Evolutionary conservation across 2,329 filamentous ascomycete genomes (phyloP).

Genomic region (Calonectria pteridis): DNA sequence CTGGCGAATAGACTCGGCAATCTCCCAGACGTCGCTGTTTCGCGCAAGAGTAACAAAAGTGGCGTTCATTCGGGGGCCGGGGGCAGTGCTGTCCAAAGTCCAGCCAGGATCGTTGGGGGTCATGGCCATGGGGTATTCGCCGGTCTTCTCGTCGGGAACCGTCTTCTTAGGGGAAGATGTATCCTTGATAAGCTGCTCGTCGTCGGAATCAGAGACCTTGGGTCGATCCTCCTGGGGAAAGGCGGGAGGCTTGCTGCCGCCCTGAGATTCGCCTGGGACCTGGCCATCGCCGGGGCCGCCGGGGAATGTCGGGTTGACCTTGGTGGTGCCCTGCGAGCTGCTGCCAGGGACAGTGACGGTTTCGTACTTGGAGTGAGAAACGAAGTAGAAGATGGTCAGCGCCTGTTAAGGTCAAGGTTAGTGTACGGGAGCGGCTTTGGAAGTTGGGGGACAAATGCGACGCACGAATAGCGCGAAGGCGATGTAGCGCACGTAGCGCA

Average conservation of each 20-base stretch:
- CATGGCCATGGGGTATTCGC: slow-evolving; percentile 64
- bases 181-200: slow-evolving; percentile 36
- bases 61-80: slow-evolving; percentile 88
- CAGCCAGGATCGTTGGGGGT: slow-evolving; percentile 66
- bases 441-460: slow-evolving; percentile 37
- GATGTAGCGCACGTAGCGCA: slow-evolving; percentile 82
- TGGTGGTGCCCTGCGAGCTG: background rate
- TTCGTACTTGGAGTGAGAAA: slow-evolving; percentile 71
- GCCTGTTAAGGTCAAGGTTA: slow-evolving; percentile 31
- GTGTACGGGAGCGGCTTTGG: slow-evolving; percentile 22
- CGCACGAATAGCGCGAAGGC: slow-evolving; percentile 87
- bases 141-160: slow-evolving; percentile 29
- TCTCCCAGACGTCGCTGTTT: slow-evolving; percentile 96
- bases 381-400: slow-evolving; percentile 78
- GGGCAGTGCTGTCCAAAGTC: slow-evolving; percentile 64
- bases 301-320: slow-evolving; percentile 34
- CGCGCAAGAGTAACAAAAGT: slow-evolving; percentile 97
- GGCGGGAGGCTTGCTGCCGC: slow-evolving; percentile 40
- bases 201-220: slow-evolving; percentile 22
- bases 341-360: slow-evolving; percentile 47
- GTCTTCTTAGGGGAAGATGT: slow-evolving; percentile 35
- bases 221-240: slow-evolving; percentile 37
- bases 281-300: slow-evolving; percentile 39
- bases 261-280: slow-evolving; percentile 39
- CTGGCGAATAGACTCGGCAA: slow-evolving; percentile 93